Evolutionary conservation across 768 basidiomycete genomes (phyloP).

Genomic region (Suillus occidentalis): DNA sequence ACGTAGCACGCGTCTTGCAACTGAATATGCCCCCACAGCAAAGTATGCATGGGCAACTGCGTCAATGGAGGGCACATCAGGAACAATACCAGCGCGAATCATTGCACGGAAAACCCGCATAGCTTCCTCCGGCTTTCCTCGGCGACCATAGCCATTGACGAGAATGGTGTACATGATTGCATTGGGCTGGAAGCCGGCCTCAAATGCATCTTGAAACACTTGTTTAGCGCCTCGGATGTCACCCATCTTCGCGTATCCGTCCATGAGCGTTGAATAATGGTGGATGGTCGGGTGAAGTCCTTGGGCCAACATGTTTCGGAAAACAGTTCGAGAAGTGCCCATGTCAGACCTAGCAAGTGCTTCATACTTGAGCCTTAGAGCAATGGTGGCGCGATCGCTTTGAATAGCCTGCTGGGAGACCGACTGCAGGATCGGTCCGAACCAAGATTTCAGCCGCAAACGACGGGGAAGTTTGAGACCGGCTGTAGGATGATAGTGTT

Average conservation of each 20-base stretch:
- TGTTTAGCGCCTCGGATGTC: constrained; percentile 56
- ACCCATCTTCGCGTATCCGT: constrained; percentile 64
- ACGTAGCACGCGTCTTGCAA: constrained; percentile 55
- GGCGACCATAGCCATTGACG: constrained; percentile 68
- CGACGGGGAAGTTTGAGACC: constrained; percentile 40
- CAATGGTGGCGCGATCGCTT: constrained; percentile 57
- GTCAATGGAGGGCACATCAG: constrained; percentile 72
- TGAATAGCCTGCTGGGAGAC: constrained; percentile 48
- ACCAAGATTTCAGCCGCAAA: constrained; percentile 30
- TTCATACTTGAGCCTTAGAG: constrained; percentile 64
- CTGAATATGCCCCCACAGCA: constrained; percentile 48
- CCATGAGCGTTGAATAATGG: constrained; percentile 76
- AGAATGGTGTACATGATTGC: constrained; percentile 77
- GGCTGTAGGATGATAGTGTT: constrained; percentile 49
- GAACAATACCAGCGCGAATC: constrained; percentile 57
- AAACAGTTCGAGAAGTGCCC: constrained; percentile 50
- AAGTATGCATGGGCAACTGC: constrained; percentile 70
- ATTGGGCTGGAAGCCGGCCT: constrained; percentile 54
- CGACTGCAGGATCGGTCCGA: constrained; percentile 45
- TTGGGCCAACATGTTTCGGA: constrained; percentile 58
- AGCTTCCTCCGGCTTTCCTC: constrained; percentile 53
- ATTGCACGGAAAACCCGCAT: constrained; percentile 59
- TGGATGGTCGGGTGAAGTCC: constrained; percentile 72
- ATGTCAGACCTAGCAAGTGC: constrained; percentile 52
- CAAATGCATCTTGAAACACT: constrained; percentile 51